phyloP scores from a whole-genome alignment of 2,329 filamentous ascomycete species.

The Trichophyton benhamiae region DNA sequence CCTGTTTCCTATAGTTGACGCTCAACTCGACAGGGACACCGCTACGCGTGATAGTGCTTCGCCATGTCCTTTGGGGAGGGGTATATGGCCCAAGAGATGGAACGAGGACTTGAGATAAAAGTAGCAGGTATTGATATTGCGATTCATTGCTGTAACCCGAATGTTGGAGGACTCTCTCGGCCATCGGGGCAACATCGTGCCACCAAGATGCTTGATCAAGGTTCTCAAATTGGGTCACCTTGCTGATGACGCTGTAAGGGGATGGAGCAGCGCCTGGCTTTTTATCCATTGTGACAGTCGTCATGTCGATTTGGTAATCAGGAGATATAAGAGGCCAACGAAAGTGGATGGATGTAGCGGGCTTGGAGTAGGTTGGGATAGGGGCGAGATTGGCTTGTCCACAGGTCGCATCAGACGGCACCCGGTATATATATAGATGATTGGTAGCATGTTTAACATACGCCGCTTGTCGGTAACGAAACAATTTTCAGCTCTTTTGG shows the following conservation, averaged over 20 bases:
- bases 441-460: not conserved
- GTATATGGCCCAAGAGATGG: slow-evolving; percentile 14
- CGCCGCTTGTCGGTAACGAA: not conserved
- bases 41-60: slow-evolving; percentile 5
- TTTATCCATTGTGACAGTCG: not conserved
- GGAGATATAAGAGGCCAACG: not conserved
- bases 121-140: slow-evolving; percentile 13
- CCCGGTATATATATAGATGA: not conserved
- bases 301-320: not conserved
- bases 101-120: slow-evolving; percentile 13
- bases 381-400: not conserved
- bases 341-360: not conserved
- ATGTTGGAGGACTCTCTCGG: slow-evolving; percentile 10
- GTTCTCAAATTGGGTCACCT: slow-evolving; percentile 4
- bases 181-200: slow-evolving; percentile 14
- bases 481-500: not conserved
- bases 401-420: not conserved
- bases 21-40: slow-evolving; percentile 10
- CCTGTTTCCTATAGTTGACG: slow-evolving; percentile 9
- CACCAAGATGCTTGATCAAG: slow-evolving; percentile 15
- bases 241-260: not conserved
- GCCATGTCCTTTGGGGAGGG: not conserved
- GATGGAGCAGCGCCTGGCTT: not conserved
- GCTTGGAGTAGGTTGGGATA: not conserved
- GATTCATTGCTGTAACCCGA: slow-evolving; percentile 12